Base-by-base conservation (phyloP, 345 rosid genomes). In the Murraya paniculata region DNA sequence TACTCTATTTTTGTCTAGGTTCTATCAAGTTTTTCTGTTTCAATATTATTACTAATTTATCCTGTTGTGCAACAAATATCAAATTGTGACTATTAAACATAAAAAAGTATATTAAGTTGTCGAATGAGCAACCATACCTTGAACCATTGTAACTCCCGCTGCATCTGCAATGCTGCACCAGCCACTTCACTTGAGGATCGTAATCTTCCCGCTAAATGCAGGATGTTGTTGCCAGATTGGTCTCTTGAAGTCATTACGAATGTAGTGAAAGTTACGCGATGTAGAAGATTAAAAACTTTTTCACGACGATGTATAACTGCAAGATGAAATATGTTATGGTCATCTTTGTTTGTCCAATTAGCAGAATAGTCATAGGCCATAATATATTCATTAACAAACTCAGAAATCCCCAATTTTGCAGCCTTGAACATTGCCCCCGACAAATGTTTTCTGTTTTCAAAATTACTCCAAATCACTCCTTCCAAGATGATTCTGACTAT, bases 251-350 rank as follows among this genome's bases (percentile, higher is more conserved):
- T 2, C 19, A 27, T 13, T 9, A 61, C 1, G 24, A 21, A 8
- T 21, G 2, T 22, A 21, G n/a, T 2, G 24, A 3, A 39, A 70
- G 64, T 24, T 45, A 75, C 19, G 38, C 62, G 48, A 30, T 69
- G 25, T 1, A 77, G 22, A 60, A 81, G 70, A 48, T 48, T 72
- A 25, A 58, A 77, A n/a, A 81, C 67, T 1, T 58, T 66, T 65
- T 66, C 81, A 8, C 59, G 80, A 6, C 80, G 77, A 27, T 66
- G 11, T 16, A 41, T 2, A 24, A 81, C 84, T 5, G 84, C 78
- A 18, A 59, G 25, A n/a, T 72, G 41, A 35, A 72, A 73, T 22
- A 73, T 22, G 1, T 22, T 5, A 9, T 18, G 21, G 0, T 50
- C 21, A 3, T 28, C 39, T 0, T 53, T 14, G 14, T 35, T 11